phyloP scores from a whole-genome alignment of 2,329 filamentous ascomycete species.

The Ceratocystis papillata region DNA sequence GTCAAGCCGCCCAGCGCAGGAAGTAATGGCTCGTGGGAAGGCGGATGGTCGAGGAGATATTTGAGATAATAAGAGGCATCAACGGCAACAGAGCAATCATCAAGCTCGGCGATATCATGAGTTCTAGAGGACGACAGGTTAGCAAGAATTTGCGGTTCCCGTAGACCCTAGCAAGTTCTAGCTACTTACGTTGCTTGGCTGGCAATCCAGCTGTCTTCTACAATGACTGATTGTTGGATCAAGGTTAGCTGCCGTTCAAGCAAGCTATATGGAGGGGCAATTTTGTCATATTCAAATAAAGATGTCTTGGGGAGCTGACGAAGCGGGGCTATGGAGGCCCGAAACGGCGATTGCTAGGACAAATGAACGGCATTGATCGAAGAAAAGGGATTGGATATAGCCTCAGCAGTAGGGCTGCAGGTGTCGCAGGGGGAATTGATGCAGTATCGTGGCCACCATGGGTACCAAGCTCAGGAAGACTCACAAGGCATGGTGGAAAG shows the following conservation, averaged over 20 bases:
- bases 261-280: slow-evolving; percentile 12
- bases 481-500: slow-evolving; percentile 32
- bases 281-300: slow-evolving; percentile 5
- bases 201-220: slow-evolving; percentile 35
- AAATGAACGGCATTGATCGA: background rate
- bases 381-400: background rate
- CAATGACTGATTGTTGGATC: slow-evolving; percentile 29
- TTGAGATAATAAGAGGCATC: slow-evolving; percentile 85
- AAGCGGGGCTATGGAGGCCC: slow-evolving; percentile 5
- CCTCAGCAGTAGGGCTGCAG: slow-evolving; percentile 20
- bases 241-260: slow-evolving; percentile 9
- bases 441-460: background rate
- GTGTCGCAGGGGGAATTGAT: background rate
- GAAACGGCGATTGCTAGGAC: background rate
- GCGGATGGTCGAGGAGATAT: slow-evolving; percentile 58
- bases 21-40: slow-evolving; percentile 74
- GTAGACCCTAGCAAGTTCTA: no score
- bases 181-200: slow-evolving; percentile 33
- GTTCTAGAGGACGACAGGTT: slow-evolving; percentile 34
- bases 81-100: slow-evolving; percentile 66
- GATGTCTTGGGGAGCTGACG: background rate
- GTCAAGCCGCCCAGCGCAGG: slow-evolving; percentile 83
- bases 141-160: background rate
- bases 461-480: slow-evolving; percentile 26
- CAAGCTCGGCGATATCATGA: slow-evolving; percentile 57